phyloP scores from a whole-genome alignment of 345 rosid species.

The Aquilaria malaccensis region DNA sequence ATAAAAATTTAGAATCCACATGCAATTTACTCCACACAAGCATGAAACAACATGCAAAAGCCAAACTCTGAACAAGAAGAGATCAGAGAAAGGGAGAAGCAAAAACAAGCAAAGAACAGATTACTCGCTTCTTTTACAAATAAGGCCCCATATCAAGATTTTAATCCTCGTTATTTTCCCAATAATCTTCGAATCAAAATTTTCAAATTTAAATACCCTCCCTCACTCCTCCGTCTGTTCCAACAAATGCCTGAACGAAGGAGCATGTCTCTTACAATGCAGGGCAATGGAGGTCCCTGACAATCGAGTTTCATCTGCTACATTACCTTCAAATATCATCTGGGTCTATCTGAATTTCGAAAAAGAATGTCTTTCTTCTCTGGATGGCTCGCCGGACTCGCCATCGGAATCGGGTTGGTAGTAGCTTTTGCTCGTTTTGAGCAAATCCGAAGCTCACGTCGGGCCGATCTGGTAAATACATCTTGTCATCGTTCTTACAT shows the following conservation, averaged over 20 bases:
- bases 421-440: slow-evolving; percentile 55
- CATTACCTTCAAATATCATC: background rate
- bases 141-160: background rate
- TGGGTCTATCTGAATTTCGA: background rate
- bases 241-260: background rate
- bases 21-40: no score
- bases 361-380: slow-evolving; percentile 37
- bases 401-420: slow-evolving; percentile 47
- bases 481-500: background rate
- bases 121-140: slow-evolving; percentile 2
- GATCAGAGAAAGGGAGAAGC: background rate
- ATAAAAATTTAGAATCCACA: no score
- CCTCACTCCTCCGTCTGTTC: background rate
- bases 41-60: no score
- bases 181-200: background rate
- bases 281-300: background rate
- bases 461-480: slow-evolving; percentile 41
- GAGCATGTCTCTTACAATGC: background rate
- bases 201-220: background rate
- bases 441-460: slow-evolving; percentile 45
- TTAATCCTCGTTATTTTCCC: background rate
- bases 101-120: slow-evolving; percentile 3
- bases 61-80: background rate
- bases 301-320: background rate
- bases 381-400: slow-evolving; percentile 45